Base-by-base conservation (phyloP, 352 stramenopile species). In the Saprolegnia diclina region DNA sequence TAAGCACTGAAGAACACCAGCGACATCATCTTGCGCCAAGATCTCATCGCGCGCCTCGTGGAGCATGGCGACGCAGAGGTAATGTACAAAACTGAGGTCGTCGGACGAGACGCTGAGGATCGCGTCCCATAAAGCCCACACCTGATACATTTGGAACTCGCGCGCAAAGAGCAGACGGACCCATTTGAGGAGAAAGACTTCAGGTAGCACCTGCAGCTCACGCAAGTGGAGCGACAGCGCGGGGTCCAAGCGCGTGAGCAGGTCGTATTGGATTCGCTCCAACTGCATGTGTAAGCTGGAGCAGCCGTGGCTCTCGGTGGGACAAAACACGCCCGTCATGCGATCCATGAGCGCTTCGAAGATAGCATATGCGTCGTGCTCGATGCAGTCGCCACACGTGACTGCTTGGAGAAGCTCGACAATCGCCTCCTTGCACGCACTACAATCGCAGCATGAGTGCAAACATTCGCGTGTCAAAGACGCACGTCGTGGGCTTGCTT, bases 51-150 rank as follows among this genome's bases (percentile, higher is more conserved):
- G 79, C 42, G 81, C 88, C 35, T 89, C 82, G 5, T 78, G 79
- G 3, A 92, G 77, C 5, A 83, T 79, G 10, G 84, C 84, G n/a
- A 89, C 84, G 54, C 82, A 92, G 3, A 92, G 75, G 63, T 89
- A 26, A 45, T 92, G 89, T 66, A 90, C 89, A 44, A 92, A 90
- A 37, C 79, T 81, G 59, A 90, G 90, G 46, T 92, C 81, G 62
- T 71, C 76, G 6, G 82, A 77, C 5, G 84, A 90, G 35, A 92
- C 73, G 21, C 76, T 80, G 65, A 92, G 90, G 66, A 92, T 89
- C 32, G 84, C 76, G 65, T 92, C 82, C 84, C 84, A 92, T 57
- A 92, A 73, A 21, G 82, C 79, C 84, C 84, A 92, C 69, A 90
- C 84, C 42, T 90, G 79, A n/a, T 76, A 67, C 44, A 82, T 82